These are phyloP conservation scores for Pontederia paniculata DNA, from an alignment of 176 grass and related monocot species.

Conservation along the genomic window DNA sequence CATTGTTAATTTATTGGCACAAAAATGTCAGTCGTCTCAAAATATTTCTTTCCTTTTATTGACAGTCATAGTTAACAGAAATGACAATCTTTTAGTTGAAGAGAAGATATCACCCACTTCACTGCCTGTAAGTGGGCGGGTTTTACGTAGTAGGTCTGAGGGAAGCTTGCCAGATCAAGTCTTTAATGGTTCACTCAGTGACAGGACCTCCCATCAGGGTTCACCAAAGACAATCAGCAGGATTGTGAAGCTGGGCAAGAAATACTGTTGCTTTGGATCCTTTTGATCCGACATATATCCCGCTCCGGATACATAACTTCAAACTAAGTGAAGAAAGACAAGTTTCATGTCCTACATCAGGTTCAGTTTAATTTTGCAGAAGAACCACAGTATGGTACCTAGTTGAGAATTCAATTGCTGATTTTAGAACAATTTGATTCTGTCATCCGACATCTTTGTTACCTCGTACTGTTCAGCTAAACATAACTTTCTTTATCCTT, in stretches of 20 bases:
- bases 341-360: no score
- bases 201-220: constrained; percentile 2
- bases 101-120: neutral
- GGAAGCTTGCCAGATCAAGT: constrained; percentile 14
- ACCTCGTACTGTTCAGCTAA: no score
- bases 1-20: neutral
- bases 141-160: neutral
- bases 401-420: no score
- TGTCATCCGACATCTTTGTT: no score
- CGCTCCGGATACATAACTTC: no score
- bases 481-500: no score
- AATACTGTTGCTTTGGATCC: constrained; percentile 36
- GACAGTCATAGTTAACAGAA: neutral
- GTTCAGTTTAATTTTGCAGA: no score
- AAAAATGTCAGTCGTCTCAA: neutral
- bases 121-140: neutral
- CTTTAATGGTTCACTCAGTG: constrained; percentile 21
- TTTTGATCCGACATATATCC: constrained; percentile 9
- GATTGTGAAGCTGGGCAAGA: constrained; percentile 38
- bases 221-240: constrained; percentile 9
- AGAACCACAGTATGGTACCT: no score
- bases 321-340: no score
- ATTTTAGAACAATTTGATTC: no score
- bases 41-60: neutral
- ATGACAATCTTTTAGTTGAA: neutral